Evolutionary conservation across 495 filamentous ascomycete species (phyloP).

Genomic region (Hypoxylon intermedium): DNA sequence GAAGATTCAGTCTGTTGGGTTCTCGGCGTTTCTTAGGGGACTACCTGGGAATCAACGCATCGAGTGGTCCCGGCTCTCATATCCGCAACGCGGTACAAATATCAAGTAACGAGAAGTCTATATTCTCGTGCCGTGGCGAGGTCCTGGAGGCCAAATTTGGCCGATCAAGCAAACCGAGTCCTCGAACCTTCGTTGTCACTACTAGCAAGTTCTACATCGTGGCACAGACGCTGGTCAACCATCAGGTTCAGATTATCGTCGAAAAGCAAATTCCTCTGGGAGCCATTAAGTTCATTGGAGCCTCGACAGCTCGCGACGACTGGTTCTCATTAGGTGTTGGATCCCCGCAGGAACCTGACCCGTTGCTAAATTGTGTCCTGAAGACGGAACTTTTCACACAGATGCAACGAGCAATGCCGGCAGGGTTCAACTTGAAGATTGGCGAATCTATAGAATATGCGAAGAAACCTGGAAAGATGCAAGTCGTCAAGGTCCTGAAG

Average conservation of each 20-base stretch:
- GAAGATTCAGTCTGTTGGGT: slow-evolving; percentile 87
- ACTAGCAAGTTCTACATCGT: slow-evolving; percentile 86
- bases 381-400: slow-evolving; percentile 98
- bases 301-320: slow-evolving; percentile 84
- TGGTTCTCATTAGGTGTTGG: slow-evolving; percentile 95
- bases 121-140: slow-evolving; percentile 92
- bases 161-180: slow-evolving; percentile 89
- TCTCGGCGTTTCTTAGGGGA: slow-evolving; percentile 93
- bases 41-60: slow-evolving; percentile 86
- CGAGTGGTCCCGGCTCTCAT: slow-evolving; percentile 79
- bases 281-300: slow-evolving; percentile 82
- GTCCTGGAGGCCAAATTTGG: slow-evolving; percentile 91
- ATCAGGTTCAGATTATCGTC: slow-evolving; percentile 77
- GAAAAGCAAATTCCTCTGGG: slow-evolving; percentile 84
- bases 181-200: slow-evolving; percentile 85
- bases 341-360: slow-evolving; percentile 87
- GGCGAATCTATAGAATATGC: slow-evolving; percentile 88
- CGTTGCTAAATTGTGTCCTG: slow-evolving; percentile 87
- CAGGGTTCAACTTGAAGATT: slow-evolving; percentile 81
- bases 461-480: slow-evolving; percentile 96
- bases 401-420: slow-evolving; percentile 75
- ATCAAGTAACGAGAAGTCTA: slow-evolving; percentile 68
- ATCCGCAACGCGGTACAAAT: slow-evolving; percentile 73
- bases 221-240: slow-evolving; percentile 80
- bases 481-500: slow-evolving; percentile 85